Conservation (phyloP, 371 early-diverging fungal genomes). For the Rhizopus sp. region DNA sequence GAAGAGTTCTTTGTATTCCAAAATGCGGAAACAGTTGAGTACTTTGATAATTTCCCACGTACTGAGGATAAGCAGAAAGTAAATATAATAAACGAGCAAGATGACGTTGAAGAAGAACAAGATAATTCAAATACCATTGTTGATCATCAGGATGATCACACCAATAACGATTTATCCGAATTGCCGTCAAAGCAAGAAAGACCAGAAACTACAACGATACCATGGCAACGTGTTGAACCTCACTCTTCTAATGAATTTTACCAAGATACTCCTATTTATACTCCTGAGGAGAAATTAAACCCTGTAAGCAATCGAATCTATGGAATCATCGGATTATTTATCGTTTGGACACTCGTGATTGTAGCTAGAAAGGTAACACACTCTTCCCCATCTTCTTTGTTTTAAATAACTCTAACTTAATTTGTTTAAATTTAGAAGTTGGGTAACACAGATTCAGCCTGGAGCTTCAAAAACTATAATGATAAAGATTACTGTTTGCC, state of each 20-base stretch:
- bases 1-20: slow-evolving; percentile 17
- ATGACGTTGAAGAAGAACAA: slow-evolving; percentile 8
- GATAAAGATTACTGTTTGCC: slow-evolving; percentile 24
- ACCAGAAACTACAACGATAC: neutral
- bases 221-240: slow-evolving; percentile 3
- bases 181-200: neutral
- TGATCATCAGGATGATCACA: slow-evolving; percentile 1
- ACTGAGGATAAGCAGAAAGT: slow-evolving; percentile 1
- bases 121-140: neutral
- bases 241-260: neutral
- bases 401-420: neutral
- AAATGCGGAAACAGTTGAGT: slow-evolving; percentile 20
- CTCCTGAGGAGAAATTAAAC: neutral
- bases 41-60: slow-evolving; percentile 22
- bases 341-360: slow-evolving; percentile 11
- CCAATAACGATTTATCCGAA: slow-evolving; percentile 3
- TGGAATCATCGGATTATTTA: neutral
- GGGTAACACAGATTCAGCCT: neutral
- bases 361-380: slow-evolving; percentile 8
- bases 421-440: neutral
- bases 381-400: neutral
- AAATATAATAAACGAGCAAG: slow-evolving; percentile 2
- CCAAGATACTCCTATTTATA: neutral
- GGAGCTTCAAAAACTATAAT: neutral
- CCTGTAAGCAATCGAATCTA: neutral